Evolutionary conservation across 2,329 filamentous ascomycete genomes (phyloP).

Genomic region (Rachicladosporium sp.): DNA sequence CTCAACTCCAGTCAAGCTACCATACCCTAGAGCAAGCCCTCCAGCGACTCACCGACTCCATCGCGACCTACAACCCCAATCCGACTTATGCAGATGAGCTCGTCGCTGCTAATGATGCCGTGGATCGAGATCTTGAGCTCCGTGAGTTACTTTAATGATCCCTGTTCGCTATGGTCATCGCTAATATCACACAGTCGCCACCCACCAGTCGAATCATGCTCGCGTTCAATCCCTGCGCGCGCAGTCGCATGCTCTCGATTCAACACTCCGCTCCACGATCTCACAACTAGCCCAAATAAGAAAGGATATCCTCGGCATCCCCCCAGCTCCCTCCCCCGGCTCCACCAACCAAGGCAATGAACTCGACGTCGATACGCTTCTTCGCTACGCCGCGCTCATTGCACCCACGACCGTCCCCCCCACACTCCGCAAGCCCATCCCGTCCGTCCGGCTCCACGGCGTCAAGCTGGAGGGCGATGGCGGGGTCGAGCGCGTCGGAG

Average conservation of each 20-base stretch:
- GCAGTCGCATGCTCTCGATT: conserved; percentile 53
- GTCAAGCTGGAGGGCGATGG: too few species aligned
- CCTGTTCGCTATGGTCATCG: background rate
- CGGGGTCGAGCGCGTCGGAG: too few species aligned
- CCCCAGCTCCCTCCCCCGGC: conserved; percentile 37
- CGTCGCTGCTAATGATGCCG: conserved; percentile 54
- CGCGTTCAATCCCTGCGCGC: conserved; percentile 58
- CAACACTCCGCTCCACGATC: conserved; percentile 60
- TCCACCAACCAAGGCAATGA: conserved; percentile 25
- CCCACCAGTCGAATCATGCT: conserved; percentile 61
- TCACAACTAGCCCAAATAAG: conserved; percentile 59
- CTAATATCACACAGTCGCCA: conserved; percentile 42
- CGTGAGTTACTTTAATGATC: conserved; percentile 32
- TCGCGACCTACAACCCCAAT: conserved; percentile 71
- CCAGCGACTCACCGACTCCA: conserved; percentile 60
- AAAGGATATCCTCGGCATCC: conserved; percentile 55
- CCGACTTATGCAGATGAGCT: conserved; percentile 55
- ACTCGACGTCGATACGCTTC: conserved; percentile 59
- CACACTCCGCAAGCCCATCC: conserved; percentile 27
- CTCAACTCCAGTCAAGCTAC: conserved; percentile 31
- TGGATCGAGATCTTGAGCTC: conserved; percentile 53
- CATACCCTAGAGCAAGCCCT: conserved; percentile 40
- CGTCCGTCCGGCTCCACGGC: conserved; percentile 6
- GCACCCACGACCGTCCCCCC: conserved; percentile 68
- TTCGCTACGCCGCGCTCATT: conserved; percentile 67